These are phyloP conservation scores for Suillus placidus DNA, from an alignment of 768 basidiomycete genomes.

Conservation along the genomic window DNA sequence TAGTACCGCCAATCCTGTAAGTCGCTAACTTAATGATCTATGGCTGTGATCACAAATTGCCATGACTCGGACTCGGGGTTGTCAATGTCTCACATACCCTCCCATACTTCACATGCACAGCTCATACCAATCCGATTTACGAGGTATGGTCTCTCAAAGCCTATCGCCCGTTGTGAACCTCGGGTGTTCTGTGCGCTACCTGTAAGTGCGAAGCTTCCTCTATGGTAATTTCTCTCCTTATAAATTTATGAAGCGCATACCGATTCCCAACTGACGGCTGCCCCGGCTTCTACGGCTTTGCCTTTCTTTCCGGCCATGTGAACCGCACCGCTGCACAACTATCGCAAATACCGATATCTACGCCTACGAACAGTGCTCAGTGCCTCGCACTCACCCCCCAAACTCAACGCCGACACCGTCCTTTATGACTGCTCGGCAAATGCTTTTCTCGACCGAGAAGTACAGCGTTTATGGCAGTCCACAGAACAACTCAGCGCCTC, in stretches of 20 bases:
- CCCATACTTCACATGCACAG: too few relatives aligned
- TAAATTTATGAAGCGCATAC: constrained; percentile 23
- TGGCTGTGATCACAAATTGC: too few relatives aligned
- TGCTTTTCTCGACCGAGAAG: constrained; percentile 7
- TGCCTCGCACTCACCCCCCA: constrained; percentile 25
- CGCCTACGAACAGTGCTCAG: constrained; percentile 9
- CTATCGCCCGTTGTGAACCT: too few relatives aligned
- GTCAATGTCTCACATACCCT: too few relatives aligned
- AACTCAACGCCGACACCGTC: constrained; percentile 32
- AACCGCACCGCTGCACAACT: constrained; percentile 25
- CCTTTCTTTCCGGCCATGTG: constrained; percentile 28
- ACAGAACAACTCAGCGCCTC: constrained; percentile 15
- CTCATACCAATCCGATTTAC: too few relatives aligned
- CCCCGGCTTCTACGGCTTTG: constrained; percentile 31
- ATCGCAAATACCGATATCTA: constrained; percentile 20
- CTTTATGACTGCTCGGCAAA: constrained; percentile 22
- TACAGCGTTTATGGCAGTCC: constrained; percentile 24
- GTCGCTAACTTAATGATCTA: too few relatives aligned
- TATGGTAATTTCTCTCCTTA: not conserved
- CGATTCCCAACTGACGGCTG: constrained; percentile 31
- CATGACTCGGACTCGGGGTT: too few relatives aligned
- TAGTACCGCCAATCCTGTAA: too few relatives aligned
- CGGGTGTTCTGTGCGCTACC: not conserved
- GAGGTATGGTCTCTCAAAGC: too few relatives aligned
- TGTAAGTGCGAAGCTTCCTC: constrained; percentile 8